A percentile compares a stretch with the other conserved stretches of the same genome.
These are phyloP conservation scores for Fistulifera solaris DNA, from an alignment of 108 stramenopile genomes.

Conservation along the genomic window DNA sequence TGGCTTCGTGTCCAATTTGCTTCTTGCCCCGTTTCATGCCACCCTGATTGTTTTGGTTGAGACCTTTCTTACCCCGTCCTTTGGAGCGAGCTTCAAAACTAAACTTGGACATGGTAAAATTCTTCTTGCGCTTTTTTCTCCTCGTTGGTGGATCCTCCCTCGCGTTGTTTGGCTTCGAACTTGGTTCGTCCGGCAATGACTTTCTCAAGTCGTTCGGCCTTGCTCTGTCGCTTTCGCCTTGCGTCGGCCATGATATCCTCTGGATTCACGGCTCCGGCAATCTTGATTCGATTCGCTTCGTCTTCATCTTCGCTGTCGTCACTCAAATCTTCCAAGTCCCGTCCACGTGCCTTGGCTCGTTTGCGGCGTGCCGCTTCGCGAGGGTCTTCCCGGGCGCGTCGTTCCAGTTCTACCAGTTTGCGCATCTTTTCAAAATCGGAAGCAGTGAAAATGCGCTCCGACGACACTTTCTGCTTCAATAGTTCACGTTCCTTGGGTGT, in stretches of 20 bases:
- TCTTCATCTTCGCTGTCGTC: conserved; percentile 49
- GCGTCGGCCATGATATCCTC: conserved; percentile 77
- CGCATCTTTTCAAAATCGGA: conserved; percentile 83
- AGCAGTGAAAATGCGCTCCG: conserved; percentile 72
- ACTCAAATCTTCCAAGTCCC: conserved; percentile 64
- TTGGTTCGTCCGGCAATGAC: conserved; percentile 63
- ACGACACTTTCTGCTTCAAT: conserved; percentile 63
- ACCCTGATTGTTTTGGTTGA: conserved; percentile 5
- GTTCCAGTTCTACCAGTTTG: conserved; percentile 80
- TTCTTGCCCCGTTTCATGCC: conserved; percentile 33
- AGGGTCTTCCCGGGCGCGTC: conserved; percentile 61
- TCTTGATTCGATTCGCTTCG: conserved; percentile 48
- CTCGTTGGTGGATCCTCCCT: conserved; percentile 85
- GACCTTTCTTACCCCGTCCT: conserved; percentile 38
- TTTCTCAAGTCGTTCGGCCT: conserved; percentile 70
- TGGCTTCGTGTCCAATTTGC: conserved; percentile 47
- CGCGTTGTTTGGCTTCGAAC: conserved; percentile 69
- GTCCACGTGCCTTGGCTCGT: conserved; percentile 57
- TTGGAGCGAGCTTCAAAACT: conserved; percentile 50
- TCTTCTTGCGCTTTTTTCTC: conserved; percentile 87
- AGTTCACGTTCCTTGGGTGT: conserved; percentile 63
- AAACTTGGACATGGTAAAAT: conserved; percentile 79
- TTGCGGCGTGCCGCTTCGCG: conserved; percentile 71
- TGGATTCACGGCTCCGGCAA: conserved; percentile 58
- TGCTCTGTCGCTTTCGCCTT: conserved; percentile 60